phyloP scores from a whole-genome alignment of 2,329 filamentous ascomycete genomes.

The Aspergillus aculeatinus region DNA sequence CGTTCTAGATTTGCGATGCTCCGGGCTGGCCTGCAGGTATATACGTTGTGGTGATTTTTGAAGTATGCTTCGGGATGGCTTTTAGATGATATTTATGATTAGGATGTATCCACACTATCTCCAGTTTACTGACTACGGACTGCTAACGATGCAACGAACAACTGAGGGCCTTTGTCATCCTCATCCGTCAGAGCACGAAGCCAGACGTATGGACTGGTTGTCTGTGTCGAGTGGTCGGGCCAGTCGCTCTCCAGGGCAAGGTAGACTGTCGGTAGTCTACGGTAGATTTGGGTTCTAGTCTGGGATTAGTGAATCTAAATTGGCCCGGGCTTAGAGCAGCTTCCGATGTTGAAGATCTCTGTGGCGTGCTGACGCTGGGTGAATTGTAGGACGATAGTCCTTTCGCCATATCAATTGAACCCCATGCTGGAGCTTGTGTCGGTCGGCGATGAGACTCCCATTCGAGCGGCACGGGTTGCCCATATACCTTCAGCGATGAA shows the following conservation, averaged over 20 bases:
- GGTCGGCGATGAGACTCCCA: neutral
- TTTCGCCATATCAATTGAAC: neutral
- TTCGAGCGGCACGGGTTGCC: slow-evolving; percentile 15
- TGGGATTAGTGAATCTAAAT: neutral
- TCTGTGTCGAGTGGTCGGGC: neutral
- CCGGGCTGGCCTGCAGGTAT: neutral
- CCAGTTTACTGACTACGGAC: too few species aligned
- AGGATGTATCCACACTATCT: too few species aligned
- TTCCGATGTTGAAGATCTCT: neutral
- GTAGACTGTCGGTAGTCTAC: neutral
- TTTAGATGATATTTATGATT: too few species aligned
- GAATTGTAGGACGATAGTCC: neutral
- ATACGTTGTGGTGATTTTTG: too few species aligned
- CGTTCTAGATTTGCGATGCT: neutral
- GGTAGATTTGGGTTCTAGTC: neutral
- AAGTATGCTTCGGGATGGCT: neutral
- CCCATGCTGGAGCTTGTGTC: neutral
- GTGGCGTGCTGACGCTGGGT: neutral
- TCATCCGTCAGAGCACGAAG: too few species aligned
- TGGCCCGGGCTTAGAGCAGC: neutral
- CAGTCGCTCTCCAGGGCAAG: neutral
- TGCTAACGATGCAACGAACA: too few species aligned
- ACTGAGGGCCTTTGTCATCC: too few species aligned
- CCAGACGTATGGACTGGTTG: too few species aligned
- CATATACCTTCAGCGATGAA: slow-evolving; percentile 16